Conservation (phyloP, 2,329 filamentous ascomycete species). For the Coniella vitis region DNA sequence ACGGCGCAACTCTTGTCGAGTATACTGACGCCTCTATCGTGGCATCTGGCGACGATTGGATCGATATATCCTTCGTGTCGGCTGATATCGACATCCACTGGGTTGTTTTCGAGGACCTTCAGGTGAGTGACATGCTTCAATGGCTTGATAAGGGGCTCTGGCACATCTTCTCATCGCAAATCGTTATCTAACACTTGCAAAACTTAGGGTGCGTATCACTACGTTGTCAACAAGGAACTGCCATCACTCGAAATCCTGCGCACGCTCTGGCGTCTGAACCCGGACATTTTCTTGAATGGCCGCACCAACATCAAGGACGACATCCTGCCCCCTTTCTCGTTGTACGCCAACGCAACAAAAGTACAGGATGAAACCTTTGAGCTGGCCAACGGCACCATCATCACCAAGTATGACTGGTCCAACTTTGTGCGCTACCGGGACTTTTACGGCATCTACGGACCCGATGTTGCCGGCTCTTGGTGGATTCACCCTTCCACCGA, state of each 20-base stretch:
- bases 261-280: conserved; percentile 43
- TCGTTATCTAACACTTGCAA: too few species aligned
- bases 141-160: too few species aligned
- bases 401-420: conserved; percentile 44
- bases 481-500: conserved; percentile 44
- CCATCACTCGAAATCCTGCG: conserved; percentile 43
- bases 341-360: conserved; percentile 37
- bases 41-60: conserved; percentile 25
- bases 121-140: too few species aligned
- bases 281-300: conserved; percentile 39
- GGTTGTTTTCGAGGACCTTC: conserved; percentile 41
- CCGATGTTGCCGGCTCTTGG: conserved; percentile 40
- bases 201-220: conserved; percentile 49
- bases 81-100: conserved; percentile 44
- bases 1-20: conserved; percentile 37
- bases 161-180: too few species aligned
- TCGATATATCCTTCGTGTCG: conserved; percentile 41
- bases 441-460: conserved; percentile 44
- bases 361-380: conserved; percentile 50
- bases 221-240: conserved; percentile 44
- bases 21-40: conserved; percentile 40
- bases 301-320: conserved; percentile 39
- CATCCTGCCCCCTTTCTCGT: conserved; percentile 33
- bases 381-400: conserved; percentile 37
- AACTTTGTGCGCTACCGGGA: conserved; percentile 29